Conservation (phyloP, 2,329 filamentous ascomycete genomes). For the Raffaelea arxii region DNA sequence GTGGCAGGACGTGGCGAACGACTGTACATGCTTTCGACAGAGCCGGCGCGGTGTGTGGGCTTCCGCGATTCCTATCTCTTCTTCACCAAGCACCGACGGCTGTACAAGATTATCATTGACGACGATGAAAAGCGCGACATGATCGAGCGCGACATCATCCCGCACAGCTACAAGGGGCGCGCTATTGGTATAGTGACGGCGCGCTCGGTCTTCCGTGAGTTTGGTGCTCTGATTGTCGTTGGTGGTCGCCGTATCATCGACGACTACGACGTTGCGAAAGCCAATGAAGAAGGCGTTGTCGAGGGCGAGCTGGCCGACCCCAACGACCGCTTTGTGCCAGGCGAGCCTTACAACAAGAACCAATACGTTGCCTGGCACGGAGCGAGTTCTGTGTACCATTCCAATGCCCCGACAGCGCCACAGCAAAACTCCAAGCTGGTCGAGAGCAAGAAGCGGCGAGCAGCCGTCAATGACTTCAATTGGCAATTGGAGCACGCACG, state of each 20-base stretch:
- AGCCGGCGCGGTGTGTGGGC: conserved; percentile 90
- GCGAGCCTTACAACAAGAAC: conserved; percentile 94
- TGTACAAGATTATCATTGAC: conserved; percentile 97
- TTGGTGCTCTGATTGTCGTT: conserved; percentile 87
- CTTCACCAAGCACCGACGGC: conserved; percentile 93
- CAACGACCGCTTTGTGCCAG: conserved; percentile 66
- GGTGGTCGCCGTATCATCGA: conserved; percentile 79
- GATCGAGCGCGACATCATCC: conserved; percentile 91
- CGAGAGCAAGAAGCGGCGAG: conserved; percentile 72
- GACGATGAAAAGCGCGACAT: conserved; percentile 96
- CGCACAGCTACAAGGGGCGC: conserved; percentile 96
- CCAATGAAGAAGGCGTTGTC: conserved; percentile 64
- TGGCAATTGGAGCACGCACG: conserved; percentile 95
- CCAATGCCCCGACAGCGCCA: conserved; percentile 66
- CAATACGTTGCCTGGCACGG: conserved; percentile 99
- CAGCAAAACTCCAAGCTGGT: conserved; percentile 61
- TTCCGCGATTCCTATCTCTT: conserved; percentile 98
- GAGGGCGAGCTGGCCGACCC: conserved; percentile 91
- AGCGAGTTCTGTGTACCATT: conserved; percentile 91
- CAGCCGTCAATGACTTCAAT: conserved; percentile 85
- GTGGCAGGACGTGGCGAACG: conserved; percentile 73
- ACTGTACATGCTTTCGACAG: conserved; percentile 97
- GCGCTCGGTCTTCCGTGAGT: conserved; percentile 92
- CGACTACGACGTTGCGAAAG: conserved; percentile 76
- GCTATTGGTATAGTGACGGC: conserved; percentile 96